These are phyloP conservation scores for Serendipita sp. DNA, from an alignment of 768 basidiomycete species.

Conservation along the genomic window DNA sequence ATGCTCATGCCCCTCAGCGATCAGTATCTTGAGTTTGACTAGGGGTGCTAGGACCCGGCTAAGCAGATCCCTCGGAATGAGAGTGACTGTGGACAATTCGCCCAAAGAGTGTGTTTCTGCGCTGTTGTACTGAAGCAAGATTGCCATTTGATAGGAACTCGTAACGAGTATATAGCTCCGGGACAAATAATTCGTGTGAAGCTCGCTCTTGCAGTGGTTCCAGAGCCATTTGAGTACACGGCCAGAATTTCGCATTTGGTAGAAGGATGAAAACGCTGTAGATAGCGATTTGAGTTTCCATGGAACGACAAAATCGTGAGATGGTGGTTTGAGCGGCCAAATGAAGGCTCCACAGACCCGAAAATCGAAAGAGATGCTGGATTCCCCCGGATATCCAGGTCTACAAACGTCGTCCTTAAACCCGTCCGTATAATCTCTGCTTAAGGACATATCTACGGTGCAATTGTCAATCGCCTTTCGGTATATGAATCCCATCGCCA, in stretches of 20 bases:
- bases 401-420: conserved; percentile 89
- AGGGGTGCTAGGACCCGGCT: conserved; percentile 35
- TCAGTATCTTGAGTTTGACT: conserved; percentile 75
- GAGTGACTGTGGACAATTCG: conserved; percentile 65
- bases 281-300: conserved; percentile 60
- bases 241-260: conserved; percentile 84
- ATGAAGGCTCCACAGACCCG: conserved; percentile 92
- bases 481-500: conserved; percentile 6
- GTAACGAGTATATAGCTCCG: conserved; percentile 96
- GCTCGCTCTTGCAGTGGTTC: conserved; percentile 95
- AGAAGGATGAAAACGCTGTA: conserved; percentile 87
- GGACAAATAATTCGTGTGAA: conserved; percentile 79
- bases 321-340: conserved; percentile 79
- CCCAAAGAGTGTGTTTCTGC: conserved; percentile 71
- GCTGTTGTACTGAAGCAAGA: conserved; percentile 87
- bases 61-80: conserved; percentile 67
- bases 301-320: conserved; percentile 78
- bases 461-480: conserved; percentile 1
- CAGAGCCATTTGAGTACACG: conserved; percentile 96
- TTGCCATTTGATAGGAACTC: conserved; percentile 85
- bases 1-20: conserved; percentile 75
- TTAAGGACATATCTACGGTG: conserved; percentile 70
- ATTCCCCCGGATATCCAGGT: conserved; percentile 50
- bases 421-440: conserved; percentile 86
- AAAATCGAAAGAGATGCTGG: conserved; percentile 78